Evolutionary conservation across 2,329 filamentous ascomycete species (phyloP), one percentile per base, ranked within the genome.

Genomic region (Leptographium wingfieldii): DNA sequence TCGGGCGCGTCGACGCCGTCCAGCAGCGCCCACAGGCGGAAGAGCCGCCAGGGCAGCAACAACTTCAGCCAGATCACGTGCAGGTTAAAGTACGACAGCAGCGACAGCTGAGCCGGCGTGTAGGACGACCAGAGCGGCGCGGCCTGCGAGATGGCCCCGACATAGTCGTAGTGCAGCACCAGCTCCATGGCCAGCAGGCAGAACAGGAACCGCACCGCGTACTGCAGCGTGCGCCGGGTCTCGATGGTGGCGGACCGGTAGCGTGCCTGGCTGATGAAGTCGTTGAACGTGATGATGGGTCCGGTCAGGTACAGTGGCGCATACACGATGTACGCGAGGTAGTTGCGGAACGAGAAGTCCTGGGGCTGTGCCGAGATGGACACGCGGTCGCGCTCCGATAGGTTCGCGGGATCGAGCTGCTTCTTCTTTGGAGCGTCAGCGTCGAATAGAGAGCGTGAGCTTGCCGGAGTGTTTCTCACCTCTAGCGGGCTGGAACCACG

Each of bases 21-120:
- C 19, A 92, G 70, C 4, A 99, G 80, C 0, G 90, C 80, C 94
- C 94, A 99, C n/a, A 99, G 83, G 5, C 95, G 88, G 81, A 97
- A 97, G 71, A 97, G 87, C n/a, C 94, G 88, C 92, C 92, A 99
- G 0, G 94, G 94, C 9, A 99, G 83, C 5, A 99, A 84, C 1
- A 99, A 84, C 72, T 99, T 99, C 55, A 99, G 80, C 95, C 95
- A 99, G 71, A 99, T 95, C 69, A 96, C 84, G 74, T 96, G 90
- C 14, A 99, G 84, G 73, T 96, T 96, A 78, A 97, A 95, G 76
- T 88, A 96, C 46, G 90, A 94, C 14, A 99, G 81, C 76, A 99
- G 85, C 68, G 84, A 88, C 52, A 99, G 83, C 71, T 99, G 90
- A 53, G 88, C 86, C 0, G 94, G 86, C 0, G 90, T 88, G 75